phyloP scores from a whole-genome alignment of 1,284 basidiomycete species.

The Vanrija sp. region DNA sequence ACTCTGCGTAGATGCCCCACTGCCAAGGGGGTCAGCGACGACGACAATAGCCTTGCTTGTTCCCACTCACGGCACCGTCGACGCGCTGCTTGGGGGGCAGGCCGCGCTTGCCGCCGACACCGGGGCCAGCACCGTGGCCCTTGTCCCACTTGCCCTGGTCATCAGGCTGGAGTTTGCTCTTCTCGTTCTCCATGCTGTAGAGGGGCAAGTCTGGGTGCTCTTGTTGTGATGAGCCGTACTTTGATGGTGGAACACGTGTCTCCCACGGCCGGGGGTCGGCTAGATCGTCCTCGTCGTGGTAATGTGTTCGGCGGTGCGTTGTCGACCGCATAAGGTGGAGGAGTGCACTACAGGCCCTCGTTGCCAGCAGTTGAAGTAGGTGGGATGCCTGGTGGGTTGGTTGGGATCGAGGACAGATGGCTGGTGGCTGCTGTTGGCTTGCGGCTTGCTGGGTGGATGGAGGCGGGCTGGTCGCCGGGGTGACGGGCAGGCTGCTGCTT shows the following conservation, averaged over 20 bases:
- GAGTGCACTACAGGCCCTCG: no score
- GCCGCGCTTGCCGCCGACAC: conserved; percentile 38
- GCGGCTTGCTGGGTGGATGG: conserved; percentile 2
- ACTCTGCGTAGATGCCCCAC: conserved; percentile 75
- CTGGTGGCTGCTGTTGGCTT: neutral
- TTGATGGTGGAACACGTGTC: conserved; percentile 27
- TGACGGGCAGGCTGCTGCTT: no score
- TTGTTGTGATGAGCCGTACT: conserved; percentile 35
- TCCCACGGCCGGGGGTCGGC: conserved; percentile 45
- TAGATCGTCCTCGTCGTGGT: conserved; percentile 32
- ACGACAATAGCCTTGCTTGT: neutral
- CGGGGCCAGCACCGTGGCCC: conserved; percentile 41
- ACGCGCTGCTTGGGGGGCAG: conserved; percentile 39
- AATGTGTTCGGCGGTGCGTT: conserved; percentile 18
- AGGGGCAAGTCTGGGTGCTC: conserved; percentile 13
- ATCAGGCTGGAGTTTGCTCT: conserved; percentile 26
- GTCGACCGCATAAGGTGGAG: conserved; percentile 16
- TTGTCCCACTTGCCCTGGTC: conserved; percentile 46
- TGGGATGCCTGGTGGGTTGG: neutral
- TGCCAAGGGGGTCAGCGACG: conserved; percentile 35
- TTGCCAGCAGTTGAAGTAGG: no score
- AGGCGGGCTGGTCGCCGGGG: no score
- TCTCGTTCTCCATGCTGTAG: conserved; percentile 17
- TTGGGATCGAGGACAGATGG: neutral
- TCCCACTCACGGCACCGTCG: conserved; percentile 38